Conservation (phyloP, 345 rosid genomes). For the Sisymbrium irio region DNA sequence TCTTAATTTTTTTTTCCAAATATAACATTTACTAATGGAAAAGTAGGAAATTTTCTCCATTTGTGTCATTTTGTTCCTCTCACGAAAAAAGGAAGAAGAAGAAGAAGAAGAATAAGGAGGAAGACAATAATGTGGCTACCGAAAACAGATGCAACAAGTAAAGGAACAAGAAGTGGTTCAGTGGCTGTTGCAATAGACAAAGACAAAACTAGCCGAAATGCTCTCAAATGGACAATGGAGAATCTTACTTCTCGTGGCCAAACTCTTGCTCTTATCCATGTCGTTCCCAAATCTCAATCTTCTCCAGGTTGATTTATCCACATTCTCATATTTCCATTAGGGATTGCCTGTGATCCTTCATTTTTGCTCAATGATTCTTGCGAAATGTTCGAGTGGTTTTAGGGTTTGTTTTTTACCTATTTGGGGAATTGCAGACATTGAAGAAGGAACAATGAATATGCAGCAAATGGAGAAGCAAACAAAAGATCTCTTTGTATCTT, state of each 20-base stretch:
- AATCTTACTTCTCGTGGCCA: conserved; percentile 68
- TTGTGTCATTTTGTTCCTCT: not conserved
- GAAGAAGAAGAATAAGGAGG: conserved; percentile 16
- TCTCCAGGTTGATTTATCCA: conserved; percentile 8
- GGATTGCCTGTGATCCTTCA: not conserved
- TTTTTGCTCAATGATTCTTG: conserved; percentile 2
- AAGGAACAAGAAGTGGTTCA: conserved; percentile 44
- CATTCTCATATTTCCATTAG: not conserved
- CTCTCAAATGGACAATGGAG: conserved; percentile 76
- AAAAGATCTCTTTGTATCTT: conserved; percentile 73
- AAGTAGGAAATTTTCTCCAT: not conserved
- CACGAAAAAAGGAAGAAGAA: not conserved
- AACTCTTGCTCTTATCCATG: conserved; percentile 73
- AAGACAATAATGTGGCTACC: conserved; percentile 42
- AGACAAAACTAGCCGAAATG: conserved; percentile 79
- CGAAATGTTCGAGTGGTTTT: conserved; percentile 4
- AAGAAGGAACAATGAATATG: conserved; percentile 28
- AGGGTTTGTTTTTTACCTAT: not conserved
- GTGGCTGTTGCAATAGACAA: conserved; percentile 79
- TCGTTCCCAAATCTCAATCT: conserved; percentile 39
- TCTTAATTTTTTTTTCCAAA: not conserved
- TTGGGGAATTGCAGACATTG: conserved; percentile 28
- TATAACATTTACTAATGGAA: conserved; percentile 1
- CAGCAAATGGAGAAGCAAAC: conserved; percentile 50
- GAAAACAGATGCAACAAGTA: conserved; percentile 31